Percentiles rank a stretch among this genome's conserved stretches.
These are phyloP conservation scores for Syncephalastrum monosporum DNA, from an alignment of 371 early-diverging fungal genomes.

Conservation along the genomic window DNA sequence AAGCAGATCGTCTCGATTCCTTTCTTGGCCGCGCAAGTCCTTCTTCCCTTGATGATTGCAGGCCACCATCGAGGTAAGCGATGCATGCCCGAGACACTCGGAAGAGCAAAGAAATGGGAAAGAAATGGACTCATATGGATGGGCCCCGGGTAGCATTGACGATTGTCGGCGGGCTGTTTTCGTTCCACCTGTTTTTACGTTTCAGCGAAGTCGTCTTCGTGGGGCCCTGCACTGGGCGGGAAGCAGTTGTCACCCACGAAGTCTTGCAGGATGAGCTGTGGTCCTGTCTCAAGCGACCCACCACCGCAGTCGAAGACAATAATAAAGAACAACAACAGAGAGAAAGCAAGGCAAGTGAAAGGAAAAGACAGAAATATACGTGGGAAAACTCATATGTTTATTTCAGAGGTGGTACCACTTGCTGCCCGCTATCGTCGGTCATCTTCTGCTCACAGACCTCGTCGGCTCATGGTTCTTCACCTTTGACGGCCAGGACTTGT, in stretches of 20 bases:
- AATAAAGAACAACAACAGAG: conserved; percentile 14
- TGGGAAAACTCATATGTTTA: conserved; percentile 11
- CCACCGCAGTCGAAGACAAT: conserved; percentile 19
- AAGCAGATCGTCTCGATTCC: conserved; percentile 33
- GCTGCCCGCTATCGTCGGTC: conserved; percentile 11
- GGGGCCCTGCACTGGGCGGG: conserved; percentile 18
- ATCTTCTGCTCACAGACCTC: conserved; percentile 19
- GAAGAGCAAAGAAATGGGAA: neutral
- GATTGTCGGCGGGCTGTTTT: conserved; percentile 13
- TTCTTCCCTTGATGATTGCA: conserved; percentile 27
- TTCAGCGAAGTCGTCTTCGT: conserved; percentile 27
- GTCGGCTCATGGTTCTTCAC: conserved; percentile 22
- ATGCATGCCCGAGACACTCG: neutral
- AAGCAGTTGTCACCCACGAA: conserved; percentile 15
- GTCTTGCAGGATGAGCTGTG: conserved; percentile 26
- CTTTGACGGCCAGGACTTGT: conserved; percentile 23
- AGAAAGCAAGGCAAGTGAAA: neutral
- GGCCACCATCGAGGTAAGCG: conserved; percentile 10
- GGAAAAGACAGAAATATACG: neutral
- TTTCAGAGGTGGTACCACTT: conserved; percentile 26
- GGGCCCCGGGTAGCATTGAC: conserved; percentile 15
- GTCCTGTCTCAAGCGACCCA: conserved; percentile 15
- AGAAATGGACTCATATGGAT: neutral
- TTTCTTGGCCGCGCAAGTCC: conserved; percentile 15
- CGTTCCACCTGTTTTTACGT: conserved; percentile 25